Base-by-base conservation (phyloP, 164 flowering plant species). In the Vitis amurensis region DNA sequence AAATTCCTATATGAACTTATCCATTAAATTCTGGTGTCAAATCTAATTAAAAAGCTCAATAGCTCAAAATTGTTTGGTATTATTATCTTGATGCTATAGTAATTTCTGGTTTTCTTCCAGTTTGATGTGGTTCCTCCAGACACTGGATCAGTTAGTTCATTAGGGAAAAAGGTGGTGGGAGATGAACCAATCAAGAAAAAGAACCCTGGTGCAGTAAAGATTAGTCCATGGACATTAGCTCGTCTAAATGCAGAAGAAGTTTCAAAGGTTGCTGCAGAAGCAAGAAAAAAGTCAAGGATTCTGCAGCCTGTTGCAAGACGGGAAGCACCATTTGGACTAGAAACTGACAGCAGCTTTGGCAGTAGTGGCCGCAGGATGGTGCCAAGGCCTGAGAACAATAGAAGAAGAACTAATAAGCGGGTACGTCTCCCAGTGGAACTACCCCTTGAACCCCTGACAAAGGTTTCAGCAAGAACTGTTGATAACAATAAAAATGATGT, bases 91-190 rank as follows among this genome's bases (percentile, higher is more conserved):
- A 61, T 53, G 16, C 66, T 71, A 3, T 4, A 29, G 11, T n/a
- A 23, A 13, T 61, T 57, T 68, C 12, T 69, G 23, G 55, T 68
- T 76, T 71, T 17, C 27, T 66, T 78, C 55, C 88, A 96, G 99
- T 96, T 85, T 82, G 99, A 96, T 84, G 99, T 93, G 2, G 91
- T 96, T 64, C 89, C 97, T 70, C 94, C 97, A 0, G 99, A 90
- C 51, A 84, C 88, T 48, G 89, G 75, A 37, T 84, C 99, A 31
- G 86, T 89, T 13, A 89, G 91, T 74, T 87, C 93, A 13, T 76
- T 83, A 1, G 91, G 95, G 56, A 93, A 87, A 70, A 89, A 79
- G 75, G 72, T 71, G 23, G 74, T 70, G 17, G 67, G 65, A 9
- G 97, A 89, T 7, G 93, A 88, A 66, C 78, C 77, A 9, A 67